Evolutionary conservation across 1,139 yeast genomes (phyloP).

Genomic region (Meyerozyma carpophila): DNA sequence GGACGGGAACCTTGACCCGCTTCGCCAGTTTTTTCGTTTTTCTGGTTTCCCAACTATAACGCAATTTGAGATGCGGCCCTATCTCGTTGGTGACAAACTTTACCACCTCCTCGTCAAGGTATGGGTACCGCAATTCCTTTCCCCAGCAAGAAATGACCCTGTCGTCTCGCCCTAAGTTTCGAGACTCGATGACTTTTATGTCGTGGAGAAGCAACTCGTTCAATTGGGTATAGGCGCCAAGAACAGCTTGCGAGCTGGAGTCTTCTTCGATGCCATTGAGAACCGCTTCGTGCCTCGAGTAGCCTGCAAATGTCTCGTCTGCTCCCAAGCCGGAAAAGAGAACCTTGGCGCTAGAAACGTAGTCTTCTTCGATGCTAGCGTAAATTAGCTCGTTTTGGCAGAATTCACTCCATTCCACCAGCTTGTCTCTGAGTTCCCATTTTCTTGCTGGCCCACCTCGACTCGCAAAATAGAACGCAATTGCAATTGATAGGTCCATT

Average conservation of each 20-base stretch:
- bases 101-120: constrained; percentile 62
- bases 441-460: constrained; percentile 41
- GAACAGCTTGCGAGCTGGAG: constrained; percentile 13
- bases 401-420: constrained; percentile 19
- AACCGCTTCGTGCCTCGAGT: constrained; percentile 65
- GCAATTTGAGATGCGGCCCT: constrained; percentile 48
- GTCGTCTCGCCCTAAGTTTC: constrained; percentile 90
- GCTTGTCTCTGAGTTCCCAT: constrained; percentile 10
- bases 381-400: constrained; percentile 10
- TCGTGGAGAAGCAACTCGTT: constrained; percentile 58
- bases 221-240: constrained; percentile 18
- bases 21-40: constrained; percentile 20
- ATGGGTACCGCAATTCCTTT: constrained; percentile 87
- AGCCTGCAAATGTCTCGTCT: constrained; percentile 92
- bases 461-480: constrained; percentile 91
- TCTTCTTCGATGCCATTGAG: constrained; percentile 25
- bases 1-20: constrained; percentile 27
- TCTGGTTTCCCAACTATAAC: constrained; percentile 24
- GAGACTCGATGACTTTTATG: constrained; percentile 62
- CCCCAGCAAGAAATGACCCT: constrained; percentile 84
- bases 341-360: constrained; percentile 57
- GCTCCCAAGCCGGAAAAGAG: constrained; percentile 95
- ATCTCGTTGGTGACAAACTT: constrained; percentile 41
- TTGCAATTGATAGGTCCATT: constrained; percentile 92
- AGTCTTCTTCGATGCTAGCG: constrained; percentile 12